Conservation (phyloP, 1,139 yeast species). For the Taphrina sp. region DNA sequence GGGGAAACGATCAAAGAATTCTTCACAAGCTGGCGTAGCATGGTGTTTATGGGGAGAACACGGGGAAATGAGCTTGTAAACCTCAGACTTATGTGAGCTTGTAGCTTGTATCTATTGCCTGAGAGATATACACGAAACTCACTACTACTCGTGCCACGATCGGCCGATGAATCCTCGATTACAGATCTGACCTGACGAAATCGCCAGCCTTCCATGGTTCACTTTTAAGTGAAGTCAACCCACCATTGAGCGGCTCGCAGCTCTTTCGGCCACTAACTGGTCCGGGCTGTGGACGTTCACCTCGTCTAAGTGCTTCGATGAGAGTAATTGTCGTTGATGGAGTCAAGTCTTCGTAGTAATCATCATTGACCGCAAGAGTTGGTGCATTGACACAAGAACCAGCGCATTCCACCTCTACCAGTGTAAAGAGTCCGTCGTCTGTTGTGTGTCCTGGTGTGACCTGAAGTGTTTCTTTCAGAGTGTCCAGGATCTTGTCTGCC, state of each 20-base stretch:
- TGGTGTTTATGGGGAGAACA: too few relatives aligned
- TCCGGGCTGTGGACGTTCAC: slow-evolving; percentile 62
- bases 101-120: too few relatives aligned
- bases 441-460: slow-evolving; percentile 80
- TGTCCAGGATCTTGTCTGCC: slow-evolving; percentile 71
- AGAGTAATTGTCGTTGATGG: slow-evolving; percentile 62
- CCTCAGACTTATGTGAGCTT: too few relatives aligned
- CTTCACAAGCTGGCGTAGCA: too few relatives aligned
- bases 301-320: slow-evolving; percentile 63
- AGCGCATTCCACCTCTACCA: slow-evolving; percentile 86
- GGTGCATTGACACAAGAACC: slow-evolving; percentile 95
- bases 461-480: slow-evolving; percentile 60
- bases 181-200: slow-evolving; percentile 32
- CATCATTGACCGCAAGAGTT: slow-evolving; percentile 81
- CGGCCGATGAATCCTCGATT: too few relatives aligned
- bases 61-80: too few relatives aligned
- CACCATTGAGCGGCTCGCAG: slow-evolving; percentile 60
- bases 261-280: slow-evolving; percentile 67
- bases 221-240: slow-evolving; percentile 23
- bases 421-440: slow-evolving; percentile 69
- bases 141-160: too few relatives aligned
- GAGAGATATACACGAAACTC: too few relatives aligned
- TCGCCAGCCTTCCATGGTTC: slow-evolving; percentile 33
- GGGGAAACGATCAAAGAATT: too few relatives aligned
- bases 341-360: slow-evolving; percentile 78